Conservation (phyloP, 1,284 basidiomycete genomes). For the Marasmius tenuissimus region DNA sequence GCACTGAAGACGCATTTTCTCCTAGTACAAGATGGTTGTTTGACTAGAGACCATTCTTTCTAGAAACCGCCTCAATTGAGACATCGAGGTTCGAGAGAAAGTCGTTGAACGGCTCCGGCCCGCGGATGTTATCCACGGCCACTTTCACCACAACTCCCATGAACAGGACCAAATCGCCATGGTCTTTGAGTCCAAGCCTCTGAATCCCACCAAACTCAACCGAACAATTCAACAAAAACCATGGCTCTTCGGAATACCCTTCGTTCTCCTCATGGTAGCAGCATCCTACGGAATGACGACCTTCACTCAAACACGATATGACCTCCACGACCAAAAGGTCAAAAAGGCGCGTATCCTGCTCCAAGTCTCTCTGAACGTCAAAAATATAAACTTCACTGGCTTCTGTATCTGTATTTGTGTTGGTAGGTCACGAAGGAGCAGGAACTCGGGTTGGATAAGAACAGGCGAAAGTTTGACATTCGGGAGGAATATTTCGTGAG, state of each 20-base stretch:
- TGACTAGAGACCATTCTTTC: too few species aligned
- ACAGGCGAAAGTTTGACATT: constrained; percentile 88
- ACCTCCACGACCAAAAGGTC: constrained; percentile 81
- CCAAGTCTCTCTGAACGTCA: not conserved
- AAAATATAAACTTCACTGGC: not conserved
- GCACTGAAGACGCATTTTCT: too few species aligned
- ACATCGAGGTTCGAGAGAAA: too few species aligned
- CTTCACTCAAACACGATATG: constrained; percentile 91
- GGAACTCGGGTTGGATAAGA: constrained; percentile 77
- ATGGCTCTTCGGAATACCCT: constrained; percentile 82
- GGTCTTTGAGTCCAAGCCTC: constrained; percentile 61
- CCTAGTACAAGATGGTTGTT: too few species aligned
- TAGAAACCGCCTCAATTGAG: too few species aligned
- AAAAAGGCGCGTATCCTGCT: constrained; percentile 50
- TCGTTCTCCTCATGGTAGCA: constrained; percentile 82
- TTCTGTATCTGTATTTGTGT: not conserved
- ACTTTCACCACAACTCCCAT: not conserved
- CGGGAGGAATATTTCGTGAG: constrained; percentile 95
- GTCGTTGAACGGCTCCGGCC: too few species aligned
- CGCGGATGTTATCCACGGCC: too few species aligned
- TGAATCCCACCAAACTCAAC: constrained; percentile 47
- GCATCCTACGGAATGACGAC: constrained; percentile 84
- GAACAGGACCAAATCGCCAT: constrained; percentile 31
- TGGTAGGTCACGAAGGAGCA: constrained; percentile 78
- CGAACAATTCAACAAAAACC: constrained; percentile 57